Conservation (phyloP, 78 protist species). For the slime mould (Dictyostelium discoideum) region DNA sequence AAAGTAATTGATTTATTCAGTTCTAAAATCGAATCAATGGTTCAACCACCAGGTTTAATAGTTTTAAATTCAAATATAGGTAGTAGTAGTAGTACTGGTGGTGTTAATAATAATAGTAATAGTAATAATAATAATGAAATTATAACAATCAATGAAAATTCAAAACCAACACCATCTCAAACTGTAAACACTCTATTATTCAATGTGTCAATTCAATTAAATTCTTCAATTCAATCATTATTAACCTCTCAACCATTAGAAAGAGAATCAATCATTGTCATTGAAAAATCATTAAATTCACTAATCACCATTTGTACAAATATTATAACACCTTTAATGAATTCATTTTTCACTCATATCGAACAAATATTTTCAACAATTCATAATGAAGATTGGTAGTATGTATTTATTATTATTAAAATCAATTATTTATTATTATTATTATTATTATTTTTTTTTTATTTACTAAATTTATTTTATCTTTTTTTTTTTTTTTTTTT, state of each 20-base stretch:
- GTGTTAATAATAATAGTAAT: not conserved
- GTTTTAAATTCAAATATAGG: not conserved
- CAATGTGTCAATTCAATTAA: constrained; percentile 37
- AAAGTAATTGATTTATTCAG: constrained; percentile 23
- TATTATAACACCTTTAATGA: constrained; percentile 30
- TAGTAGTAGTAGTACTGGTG: not conserved
- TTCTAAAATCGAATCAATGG: constrained; percentile 31
- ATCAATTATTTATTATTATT: no score
- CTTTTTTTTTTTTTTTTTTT: not conserved
- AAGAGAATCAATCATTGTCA: not conserved
- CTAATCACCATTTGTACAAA: not conserved
- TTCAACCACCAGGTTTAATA: not conserved
- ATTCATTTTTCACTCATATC: constrained; percentile 1
- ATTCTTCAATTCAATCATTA: constrained; percentile 25
- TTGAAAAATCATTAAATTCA: constrained; percentile 21
- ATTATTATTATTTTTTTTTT: not conserved
- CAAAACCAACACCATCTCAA: constrained; percentile 15
- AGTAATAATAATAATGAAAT: not conserved
- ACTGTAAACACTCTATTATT: not conserved
- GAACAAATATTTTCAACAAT: constrained; percentile 22
- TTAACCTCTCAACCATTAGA: not conserved
- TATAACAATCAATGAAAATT: not conserved
- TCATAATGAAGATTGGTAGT: constrained; percentile 44
- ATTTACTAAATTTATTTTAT: not conserved
- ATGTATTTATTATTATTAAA: not conserved